Evolutionary conservation across 73 alveolate genomes (phyloP).

Genomic region (Stentor coeruleus): DNA sequence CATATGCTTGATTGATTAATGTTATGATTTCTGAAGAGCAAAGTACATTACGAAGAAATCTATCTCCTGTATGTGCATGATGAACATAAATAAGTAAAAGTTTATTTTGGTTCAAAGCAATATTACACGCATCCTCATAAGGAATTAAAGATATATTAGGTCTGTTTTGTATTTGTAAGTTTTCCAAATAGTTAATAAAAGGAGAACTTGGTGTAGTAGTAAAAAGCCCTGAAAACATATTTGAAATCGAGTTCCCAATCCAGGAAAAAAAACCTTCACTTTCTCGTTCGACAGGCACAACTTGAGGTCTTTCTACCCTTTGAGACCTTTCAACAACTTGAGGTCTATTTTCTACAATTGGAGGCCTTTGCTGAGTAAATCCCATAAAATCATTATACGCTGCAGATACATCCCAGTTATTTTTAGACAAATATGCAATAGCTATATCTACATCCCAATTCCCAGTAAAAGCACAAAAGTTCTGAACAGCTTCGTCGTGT

Average conservation of each 20-base stretch:
- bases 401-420: constrained; percentile 19
- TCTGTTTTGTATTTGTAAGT: too few relatives aligned
- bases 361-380: not conserved
- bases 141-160: too few relatives aligned
- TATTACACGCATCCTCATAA: too few relatives aligned
- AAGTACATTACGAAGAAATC: not conserved
- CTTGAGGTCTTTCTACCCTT: not conserved
- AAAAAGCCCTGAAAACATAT: not conserved
- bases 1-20: not conserved
- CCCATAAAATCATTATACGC: constrained; percentile 18
- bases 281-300: not conserved
- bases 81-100: not conserved
- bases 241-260: not conserved
- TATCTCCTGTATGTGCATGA: not conserved
- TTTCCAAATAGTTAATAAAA: too few relatives aligned
- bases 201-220: too few relatives aligned
- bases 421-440: not conserved
- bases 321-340: not conserved
- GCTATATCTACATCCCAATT: not conserved
- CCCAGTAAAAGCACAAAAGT: constrained; percentile 18
- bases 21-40: not conserved
- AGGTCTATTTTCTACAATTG: not conserved
- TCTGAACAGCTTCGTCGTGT: not conserved
- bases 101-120: too few relatives aligned
- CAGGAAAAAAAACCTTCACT: not conserved